Conservation (phyloP, 148 eudicot genomes). For the Talinum fruticosum region DNA sequence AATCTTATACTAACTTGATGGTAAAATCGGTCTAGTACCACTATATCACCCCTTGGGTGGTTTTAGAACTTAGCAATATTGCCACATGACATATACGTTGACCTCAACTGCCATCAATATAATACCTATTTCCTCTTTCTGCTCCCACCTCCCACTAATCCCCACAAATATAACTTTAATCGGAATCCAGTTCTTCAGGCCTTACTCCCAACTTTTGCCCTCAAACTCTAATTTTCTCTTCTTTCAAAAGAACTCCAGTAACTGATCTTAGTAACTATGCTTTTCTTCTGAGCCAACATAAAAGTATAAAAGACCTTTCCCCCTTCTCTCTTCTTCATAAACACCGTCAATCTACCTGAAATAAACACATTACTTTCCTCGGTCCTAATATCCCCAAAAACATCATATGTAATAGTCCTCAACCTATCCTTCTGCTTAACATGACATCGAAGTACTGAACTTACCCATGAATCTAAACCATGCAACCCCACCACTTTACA, state of each 20-base stretch:
- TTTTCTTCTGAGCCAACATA: not conserved
- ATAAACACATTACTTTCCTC: not conserved
- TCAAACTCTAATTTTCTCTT: not conserved
- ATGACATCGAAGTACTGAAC: too few relatives aligned
- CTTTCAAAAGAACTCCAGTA: not conserved
- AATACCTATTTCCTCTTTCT: not conserved
- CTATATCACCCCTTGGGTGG: not conserved
- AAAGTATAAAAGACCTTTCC: too few relatives aligned
- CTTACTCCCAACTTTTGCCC: not conserved
- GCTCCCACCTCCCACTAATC: not conserved
- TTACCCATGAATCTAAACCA: not conserved
- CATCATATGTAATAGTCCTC: not conserved
- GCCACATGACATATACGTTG: not conserved
- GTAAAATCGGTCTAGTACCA: not conserved
- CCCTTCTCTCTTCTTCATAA: not conserved
- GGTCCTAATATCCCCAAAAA: not conserved
- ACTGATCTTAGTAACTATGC: not conserved
- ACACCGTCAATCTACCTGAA: not conserved
- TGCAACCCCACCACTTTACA: not conserved
- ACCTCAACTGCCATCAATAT: not conserved
- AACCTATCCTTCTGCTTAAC: not conserved
- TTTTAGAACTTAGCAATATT: not conserved
- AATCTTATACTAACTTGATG: not conserved
- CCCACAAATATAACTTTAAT: not conserved
- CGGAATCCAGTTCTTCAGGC: not conserved